Evolutionary conservation across 2,329 filamentous ascomycete genomes (phyloP).

Genomic region (Polytolypa hystricis): DNA sequence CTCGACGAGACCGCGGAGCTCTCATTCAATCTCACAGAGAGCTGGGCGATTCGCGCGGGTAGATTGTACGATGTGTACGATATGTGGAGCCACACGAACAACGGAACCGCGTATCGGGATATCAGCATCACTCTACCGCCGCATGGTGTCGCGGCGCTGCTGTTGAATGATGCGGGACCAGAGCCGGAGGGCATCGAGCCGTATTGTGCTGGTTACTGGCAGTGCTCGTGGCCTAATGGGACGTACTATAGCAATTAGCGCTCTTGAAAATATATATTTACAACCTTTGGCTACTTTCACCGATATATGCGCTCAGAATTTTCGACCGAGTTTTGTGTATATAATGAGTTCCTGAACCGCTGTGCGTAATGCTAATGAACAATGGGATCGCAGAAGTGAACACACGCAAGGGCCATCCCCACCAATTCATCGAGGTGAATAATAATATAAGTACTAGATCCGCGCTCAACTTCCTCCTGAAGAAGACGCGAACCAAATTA

Average conservation of each 20-base stretch:
- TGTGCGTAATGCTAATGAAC: too few species aligned
- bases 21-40: constrained; percentile 17
- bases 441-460: too few species aligned
- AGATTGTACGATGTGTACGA: constrained; percentile 16
- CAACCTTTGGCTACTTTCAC: too few species aligned
- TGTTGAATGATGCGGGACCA: constrained; percentile 14
- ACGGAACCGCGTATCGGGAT: constrained; percentile 15
- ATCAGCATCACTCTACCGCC: constrained; percentile 13
- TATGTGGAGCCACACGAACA: constrained; percentile 15
- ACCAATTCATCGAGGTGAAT: too few species aligned
- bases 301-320: not conserved
- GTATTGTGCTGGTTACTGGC: constrained; percentile 9
- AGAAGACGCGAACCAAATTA: too few species aligned
- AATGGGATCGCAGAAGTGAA: too few species aligned
- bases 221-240: constrained; percentile 6
- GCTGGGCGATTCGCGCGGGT: constrained; percentile 16
- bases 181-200: constrained; percentile 11
- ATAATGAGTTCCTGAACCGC: not conserved
- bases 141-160: constrained; percentile 15
- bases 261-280: not conserved
- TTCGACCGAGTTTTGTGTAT: not conserved
- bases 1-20: constrained; percentile 11
- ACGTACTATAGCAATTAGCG: constrained; percentile 7
- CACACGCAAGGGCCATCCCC: too few species aligned
- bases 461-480: too few species aligned